Evolutionary conservation across 768 basidiomycete genomes (phyloP), one percentile per base, ranked within the genome.

Genomic region (Rhodocollybia butyracea): DNA sequence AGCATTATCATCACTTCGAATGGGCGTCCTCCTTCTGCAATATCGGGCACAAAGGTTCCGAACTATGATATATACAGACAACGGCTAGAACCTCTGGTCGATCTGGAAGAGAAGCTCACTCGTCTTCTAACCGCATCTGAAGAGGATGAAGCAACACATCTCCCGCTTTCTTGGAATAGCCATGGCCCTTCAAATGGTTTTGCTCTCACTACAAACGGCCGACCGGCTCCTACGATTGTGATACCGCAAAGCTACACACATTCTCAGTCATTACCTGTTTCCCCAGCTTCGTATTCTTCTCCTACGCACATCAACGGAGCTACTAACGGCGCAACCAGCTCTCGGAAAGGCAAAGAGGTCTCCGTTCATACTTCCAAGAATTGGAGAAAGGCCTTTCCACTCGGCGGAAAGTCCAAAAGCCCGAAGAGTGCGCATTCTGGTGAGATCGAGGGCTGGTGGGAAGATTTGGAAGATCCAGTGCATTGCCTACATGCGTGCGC

Each of bases 381-480:
- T 57, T 89, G 86, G 88, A 88, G 86, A 70, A 83, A 83, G 65
- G 72, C 80, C 0, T 85, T 88, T 61, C 72, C 79, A 40, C 74
- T 88, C 22, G 80, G 82, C 13, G 78, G 74, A 54, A 79, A 67
- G 63, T 80, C 82, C 40, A 85, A 82, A 70, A 85, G 83, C 63
- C 85, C 85, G 6, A 88, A 87, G 74, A 84, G 80, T 59, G 78
- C 80, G 26, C 81, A 86, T 66, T 81, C 87, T 27, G 83, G 85
- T 51, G 85, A 88, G 70, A 80, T 89, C 48, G 80, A 81, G 63
- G 86, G 86, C 30, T 91, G 89, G 89, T 89, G 88, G 88, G 88
- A 89, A 69, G 88, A 93, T 71, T 89, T 88, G 26, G 79, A 84
- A 5, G 89, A 91, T 68, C 89, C 89, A 36, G 87, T 89, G 46